Base-by-base conservation (phyloP, 2,329 filamentous ascomycete genomes). In the Arthrinium puccinioides region DNA sequence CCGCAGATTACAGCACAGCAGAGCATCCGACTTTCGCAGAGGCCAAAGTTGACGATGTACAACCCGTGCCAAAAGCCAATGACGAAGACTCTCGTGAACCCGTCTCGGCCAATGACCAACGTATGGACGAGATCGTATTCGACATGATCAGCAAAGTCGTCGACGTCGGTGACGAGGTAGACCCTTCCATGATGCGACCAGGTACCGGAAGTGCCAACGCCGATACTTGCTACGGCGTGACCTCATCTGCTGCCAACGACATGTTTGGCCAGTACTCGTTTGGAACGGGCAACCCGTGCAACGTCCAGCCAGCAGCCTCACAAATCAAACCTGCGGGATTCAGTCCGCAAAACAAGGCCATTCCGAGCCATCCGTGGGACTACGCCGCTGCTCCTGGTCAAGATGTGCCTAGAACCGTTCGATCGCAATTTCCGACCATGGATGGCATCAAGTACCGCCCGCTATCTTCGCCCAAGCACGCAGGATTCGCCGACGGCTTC, bases 221-320 rank as follows among this genome's bases (percentile, higher is more conserved):
- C 6, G 67, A 73, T 26, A 60, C 69, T 4, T 74, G 69, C 2
- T 77, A 76, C 42, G 74, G 70, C 13, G 74, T 77, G 71, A 65
- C 71, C 47, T 69, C 67, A 9, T 52, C 60, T 3, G 72, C 67
- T 7, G 67, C 72, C 19, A 67, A 72, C 32, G 70, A 72, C 14
- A 46, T 72, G 3, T 73, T 75, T 44, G 67, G 61, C 20, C 55
- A 62, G 28, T 48, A 64, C n/a, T n/a, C n/a, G n/a, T 28, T 55
- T 52, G 11, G 50, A 60, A 7, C 57, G 55, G 40, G 54, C 56
- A 3, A 40, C 54, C 21, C 47, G 56, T 40, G 50, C 54, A 32
- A 60, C 62, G 32, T 48, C 61, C 30, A 51, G n/a, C n/a, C n/a
- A n/a, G n/a, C n/a, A n/a, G n/a, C n/a, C n/a, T n/a, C n/a, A n/a